A percentile compares a stretch with the other conserved stretches of the same genome.
These are phyloP conservation scores for Tulasnella sp. DNA, from an alignment of 768 basidiomycete genomes.

Conservation along the genomic window DNA sequence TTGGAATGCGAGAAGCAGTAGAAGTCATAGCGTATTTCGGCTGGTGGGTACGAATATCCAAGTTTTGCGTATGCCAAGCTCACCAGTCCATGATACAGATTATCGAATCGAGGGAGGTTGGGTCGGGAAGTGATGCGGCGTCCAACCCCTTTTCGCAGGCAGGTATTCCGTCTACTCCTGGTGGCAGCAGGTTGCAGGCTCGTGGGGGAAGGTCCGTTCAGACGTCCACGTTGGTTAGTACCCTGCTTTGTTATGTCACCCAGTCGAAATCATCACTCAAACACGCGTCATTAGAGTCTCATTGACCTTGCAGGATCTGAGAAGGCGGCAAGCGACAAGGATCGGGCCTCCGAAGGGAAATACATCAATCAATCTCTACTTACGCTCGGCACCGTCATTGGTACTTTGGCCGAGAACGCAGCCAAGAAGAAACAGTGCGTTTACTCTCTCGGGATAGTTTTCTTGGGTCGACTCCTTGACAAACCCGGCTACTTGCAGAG, in stretches of 20 bases:
- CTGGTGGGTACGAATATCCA: conserved; percentile 40
- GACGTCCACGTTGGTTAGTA: conserved; percentile 57
- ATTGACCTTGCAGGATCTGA: conserved; percentile 97
- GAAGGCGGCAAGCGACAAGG: conserved; percentile 90
- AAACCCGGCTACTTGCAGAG: no score
- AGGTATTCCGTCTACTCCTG: conserved; percentile 36
- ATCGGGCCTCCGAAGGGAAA: conserved; percentile 89
- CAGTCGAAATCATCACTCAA: neutral
- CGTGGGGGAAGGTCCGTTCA: conserved; percentile 71
- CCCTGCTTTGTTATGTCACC: neutral
- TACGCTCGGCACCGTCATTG: conserved; percentile 86
- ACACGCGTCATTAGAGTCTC: conserved; percentile 46
- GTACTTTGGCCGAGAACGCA: conserved; percentile 82
- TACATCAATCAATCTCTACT: conserved; percentile 90
- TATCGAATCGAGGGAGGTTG: conserved; percentile 72
- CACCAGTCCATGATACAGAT: conserved; percentile 20
- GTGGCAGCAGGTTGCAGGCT: conserved; percentile 58
- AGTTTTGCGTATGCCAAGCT: no score
- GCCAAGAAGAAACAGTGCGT: conserved; percentile 55
- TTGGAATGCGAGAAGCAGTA: conserved; percentile 92
- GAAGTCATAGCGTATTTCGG: conserved; percentile 89
- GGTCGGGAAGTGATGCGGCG: conserved; percentile 18
- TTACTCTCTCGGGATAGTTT: no score
- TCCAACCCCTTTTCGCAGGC: neutral
- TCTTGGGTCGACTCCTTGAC: no score